Evolutionary conservation across 805 yeast species (phyloP).

Genomic region (Yarrowia divulgata): DNA sequence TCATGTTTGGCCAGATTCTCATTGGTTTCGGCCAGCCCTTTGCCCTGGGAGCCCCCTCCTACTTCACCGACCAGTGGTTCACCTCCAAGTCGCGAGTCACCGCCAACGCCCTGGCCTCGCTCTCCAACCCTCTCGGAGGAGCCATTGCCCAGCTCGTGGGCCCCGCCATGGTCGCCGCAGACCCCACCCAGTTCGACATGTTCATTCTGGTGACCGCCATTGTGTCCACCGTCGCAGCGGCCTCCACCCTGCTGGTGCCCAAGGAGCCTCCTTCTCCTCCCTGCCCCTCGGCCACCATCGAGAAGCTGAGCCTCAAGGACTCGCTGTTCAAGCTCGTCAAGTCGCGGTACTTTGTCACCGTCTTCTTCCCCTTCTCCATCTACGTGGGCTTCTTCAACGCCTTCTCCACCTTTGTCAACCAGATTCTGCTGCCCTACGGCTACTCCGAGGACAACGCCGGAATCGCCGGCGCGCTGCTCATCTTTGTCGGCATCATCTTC

Average conservation of each 20-base stretch:
- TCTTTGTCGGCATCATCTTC: constrained; percentile 48
- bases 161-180: constrained; percentile 47
- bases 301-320: constrained; percentile 44
- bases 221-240: constrained; percentile 44
- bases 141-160: constrained; percentile 50
- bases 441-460: constrained; percentile 50
- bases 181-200: constrained; percentile 44
- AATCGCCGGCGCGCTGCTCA: constrained; percentile 49
- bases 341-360: constrained; percentile 42
- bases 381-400: constrained; percentile 51
- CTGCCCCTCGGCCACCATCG: constrained; percentile 48
- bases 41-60: constrained; percentile 48
- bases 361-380: constrained; percentile 46
- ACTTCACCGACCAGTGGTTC: constrained; percentile 50
- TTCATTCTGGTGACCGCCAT: constrained; percentile 46
- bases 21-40: constrained; percentile 51
- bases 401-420: constrained; percentile 47
- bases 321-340: constrained; percentile 43
- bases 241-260: constrained; percentile 45
- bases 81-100: constrained; percentile 49
- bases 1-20: constrained; percentile 50
- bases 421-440: constrained; percentile 50
- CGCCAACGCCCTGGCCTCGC: constrained; percentile 50
- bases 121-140: constrained; percentile 51
- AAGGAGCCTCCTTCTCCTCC: constrained; percentile 47